phyloP scores from a whole-genome alignment of 2,329 filamentous ascomycete genomes.

The Diplodia sapinea region DNA sequence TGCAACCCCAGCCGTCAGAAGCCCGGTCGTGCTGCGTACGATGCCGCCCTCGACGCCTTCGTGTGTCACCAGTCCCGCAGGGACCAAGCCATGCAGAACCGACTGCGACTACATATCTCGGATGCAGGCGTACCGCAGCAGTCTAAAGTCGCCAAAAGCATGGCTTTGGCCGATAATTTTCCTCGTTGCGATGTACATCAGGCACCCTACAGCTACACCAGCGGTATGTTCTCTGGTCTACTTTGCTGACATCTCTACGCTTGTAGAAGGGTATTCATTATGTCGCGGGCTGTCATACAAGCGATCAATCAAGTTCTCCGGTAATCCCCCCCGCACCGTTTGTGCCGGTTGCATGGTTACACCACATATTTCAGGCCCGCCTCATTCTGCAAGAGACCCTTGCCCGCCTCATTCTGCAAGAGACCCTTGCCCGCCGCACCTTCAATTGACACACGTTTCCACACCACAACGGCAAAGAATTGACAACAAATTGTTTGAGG shows the following conservation, averaged over 20 bases:
- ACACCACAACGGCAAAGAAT: neutral
- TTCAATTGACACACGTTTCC: neutral
- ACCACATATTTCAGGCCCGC: neutral
- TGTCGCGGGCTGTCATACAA: neutral
- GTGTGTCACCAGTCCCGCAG: neutral
- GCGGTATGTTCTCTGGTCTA: neutral
- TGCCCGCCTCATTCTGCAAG: no score
- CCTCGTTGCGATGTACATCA: neutral
- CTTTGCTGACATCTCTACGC: neutral
- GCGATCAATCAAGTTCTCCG: neutral
- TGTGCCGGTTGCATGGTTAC: neutral
- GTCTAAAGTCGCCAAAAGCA: neutral
- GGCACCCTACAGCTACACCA: neutral
- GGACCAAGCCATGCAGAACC: neutral
- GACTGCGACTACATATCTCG: neutral
- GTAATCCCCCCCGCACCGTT: neutral
- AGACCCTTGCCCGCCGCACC: neutral
- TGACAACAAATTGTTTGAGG: neutral
- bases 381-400: neutral
- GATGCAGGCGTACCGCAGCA: neutral
- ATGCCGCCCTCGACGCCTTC: neutral
- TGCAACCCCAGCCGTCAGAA: slow-evolving; percentile 2
- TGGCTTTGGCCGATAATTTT: no score
- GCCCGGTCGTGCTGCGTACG: slow-evolving; percentile 1
- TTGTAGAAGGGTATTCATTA: neutral